phyloP scores from a whole-genome alignment of 2,329 filamentous ascomycete species.

The Shiraia sp. region DNA sequence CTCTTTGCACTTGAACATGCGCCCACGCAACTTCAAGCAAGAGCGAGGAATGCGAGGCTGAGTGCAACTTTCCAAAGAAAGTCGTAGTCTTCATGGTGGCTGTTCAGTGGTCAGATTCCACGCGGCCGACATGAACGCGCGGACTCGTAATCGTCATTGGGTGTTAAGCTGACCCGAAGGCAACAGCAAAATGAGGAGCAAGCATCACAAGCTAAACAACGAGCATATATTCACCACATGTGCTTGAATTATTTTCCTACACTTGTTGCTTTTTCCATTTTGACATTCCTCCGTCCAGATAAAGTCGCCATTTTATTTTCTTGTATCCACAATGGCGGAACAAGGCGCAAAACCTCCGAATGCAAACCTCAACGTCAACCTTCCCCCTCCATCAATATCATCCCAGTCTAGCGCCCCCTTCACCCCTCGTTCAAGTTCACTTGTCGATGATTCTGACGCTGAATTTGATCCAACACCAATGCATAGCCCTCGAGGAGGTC shows the following conservation, averaged over 20 bases:
- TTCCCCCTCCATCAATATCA: slow-evolving; percentile 18
- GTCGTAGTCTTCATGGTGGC: too few species aligned
- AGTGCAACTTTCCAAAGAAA: neutral
- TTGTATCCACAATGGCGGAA: slow-evolving; percentile 35
- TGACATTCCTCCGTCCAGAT: too few species aligned
- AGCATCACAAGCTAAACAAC: neutral
- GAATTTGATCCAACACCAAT: slow-evolving; percentile 37
- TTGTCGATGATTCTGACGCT: slow-evolving; percentile 38
- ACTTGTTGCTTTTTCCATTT: neutral
- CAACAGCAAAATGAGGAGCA: slow-evolving; percentile 13
- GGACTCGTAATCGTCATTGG: slow-evolving; percentile 12
- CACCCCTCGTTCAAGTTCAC: slow-evolving; percentile 34
- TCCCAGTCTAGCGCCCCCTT: slow-evolving; percentile 21
- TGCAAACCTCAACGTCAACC: slow-evolving; percentile 10
- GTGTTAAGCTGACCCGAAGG: slow-evolving; percentile 7
- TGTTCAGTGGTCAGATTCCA: neutral
- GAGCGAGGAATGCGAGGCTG: neutral
- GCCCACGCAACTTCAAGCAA: neutral
- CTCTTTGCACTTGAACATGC: neutral
- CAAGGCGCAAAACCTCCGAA: slow-evolving; percentile 14
- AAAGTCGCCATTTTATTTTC: too few species aligned
- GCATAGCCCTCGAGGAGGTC: slow-evolving; percentile 32
- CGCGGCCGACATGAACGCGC: slow-evolving; percentile 6
- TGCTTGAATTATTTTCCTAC: neutral
- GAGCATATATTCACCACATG: slow-evolving; percentile 5